These are phyloP conservation scores for Syncephalastrum sp. DNA, from an alignment of 371 early-diverging fungal species.

Conservation along the genomic window DNA sequence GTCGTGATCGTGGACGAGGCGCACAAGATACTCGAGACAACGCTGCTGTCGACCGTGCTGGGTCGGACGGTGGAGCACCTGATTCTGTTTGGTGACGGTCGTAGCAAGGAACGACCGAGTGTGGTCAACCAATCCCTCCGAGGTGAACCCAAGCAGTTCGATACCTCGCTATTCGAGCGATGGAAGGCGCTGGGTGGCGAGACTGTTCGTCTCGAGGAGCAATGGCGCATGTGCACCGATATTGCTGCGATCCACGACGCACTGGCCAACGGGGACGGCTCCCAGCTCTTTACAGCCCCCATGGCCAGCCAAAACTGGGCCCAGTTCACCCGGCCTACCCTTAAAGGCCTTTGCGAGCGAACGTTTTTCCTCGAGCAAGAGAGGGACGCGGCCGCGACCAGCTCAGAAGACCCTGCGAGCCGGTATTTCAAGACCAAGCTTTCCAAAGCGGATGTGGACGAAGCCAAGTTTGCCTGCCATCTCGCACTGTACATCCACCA, in stretches of 20 bases:
- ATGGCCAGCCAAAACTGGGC: constrained; percentile 11
- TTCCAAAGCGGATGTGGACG: constrained; percentile 22
- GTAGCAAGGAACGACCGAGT: constrained; percentile 8
- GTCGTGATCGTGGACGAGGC: constrained; percentile 41
- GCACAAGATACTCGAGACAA: constrained; percentile 27
- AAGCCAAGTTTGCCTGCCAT: constrained; percentile 29
- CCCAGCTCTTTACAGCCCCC: constrained; percentile 17
- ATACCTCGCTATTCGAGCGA: constrained; percentile 35
- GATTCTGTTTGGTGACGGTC: constrained; percentile 29
- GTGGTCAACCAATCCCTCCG: constrained; percentile 10
- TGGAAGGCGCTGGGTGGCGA: constrained; percentile 32
- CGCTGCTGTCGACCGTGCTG: constrained; percentile 17
- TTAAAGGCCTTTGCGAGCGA: constrained; percentile 24
- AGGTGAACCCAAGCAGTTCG: constrained; percentile 20
- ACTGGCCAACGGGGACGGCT: background rate
- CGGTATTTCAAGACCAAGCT: constrained; percentile 2
- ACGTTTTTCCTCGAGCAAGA: constrained; percentile 28
- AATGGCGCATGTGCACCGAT: constrained; percentile 42
- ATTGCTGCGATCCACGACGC: constrained; percentile 14
- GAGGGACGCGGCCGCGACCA: background rate
- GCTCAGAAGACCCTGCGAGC: background rate
- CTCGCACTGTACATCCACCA: constrained; percentile 39
- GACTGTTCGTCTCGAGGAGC: constrained; percentile 28
- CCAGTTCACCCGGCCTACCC: constrained; percentile 3
- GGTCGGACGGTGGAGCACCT: constrained; percentile 36